Base-by-base conservation (phyloP, 2,329 filamentous ascomycete species). In the Akanthomyces dipterigenus region DNA sequence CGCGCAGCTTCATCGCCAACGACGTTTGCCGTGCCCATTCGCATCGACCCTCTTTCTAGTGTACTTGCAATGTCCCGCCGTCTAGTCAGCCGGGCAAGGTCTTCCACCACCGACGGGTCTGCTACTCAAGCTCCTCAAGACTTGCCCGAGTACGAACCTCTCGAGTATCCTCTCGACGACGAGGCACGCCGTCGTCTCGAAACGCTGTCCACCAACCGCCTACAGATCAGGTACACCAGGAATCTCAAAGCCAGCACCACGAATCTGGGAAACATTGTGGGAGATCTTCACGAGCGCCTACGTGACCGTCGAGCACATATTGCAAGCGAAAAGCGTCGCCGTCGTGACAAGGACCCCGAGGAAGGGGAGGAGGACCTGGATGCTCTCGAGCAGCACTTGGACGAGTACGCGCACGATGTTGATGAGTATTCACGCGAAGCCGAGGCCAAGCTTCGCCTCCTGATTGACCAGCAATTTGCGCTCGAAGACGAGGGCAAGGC, bases 131-230 rank as follows among this genome's bases (percentile, higher is more conserved):
- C 26, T 40, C 65, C 5, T 31, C 64, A 71, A 24, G 68, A 73
- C 16, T 70, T 83, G n/a, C 81, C 82, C 2, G 71, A 73, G 1
- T 84, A 85, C 71, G 74, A 85, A 61, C 73, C 78, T 3, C 81
- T 78, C 8, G 68, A 72, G 11, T 79, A 74, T 61, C 76, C 79
- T 6, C 76, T 84, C 63, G 73, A 75, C 61, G 70, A 74, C 14
- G 61, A 62, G 6, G 73, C 74, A 9, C 72, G 75, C 57, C 72
- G 71, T 22, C 72, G 72, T 3, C 73, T 84, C 3, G 67, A 71
- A 57, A 74, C 79, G 28, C 70, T 85, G 5, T 72, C 75, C 45
- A 74, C 72, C 61, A 74, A 72, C 46, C 75, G 75, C 51, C 71
- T 76, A 57, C 75, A 72, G 20, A 71, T 72, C 14, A 70, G 69